These are phyloP conservation scores for Lachnellula occidentalis DNA, from an alignment of 2,329 filamentous ascomycete genomes.

Conservation along the genomic window DNA sequence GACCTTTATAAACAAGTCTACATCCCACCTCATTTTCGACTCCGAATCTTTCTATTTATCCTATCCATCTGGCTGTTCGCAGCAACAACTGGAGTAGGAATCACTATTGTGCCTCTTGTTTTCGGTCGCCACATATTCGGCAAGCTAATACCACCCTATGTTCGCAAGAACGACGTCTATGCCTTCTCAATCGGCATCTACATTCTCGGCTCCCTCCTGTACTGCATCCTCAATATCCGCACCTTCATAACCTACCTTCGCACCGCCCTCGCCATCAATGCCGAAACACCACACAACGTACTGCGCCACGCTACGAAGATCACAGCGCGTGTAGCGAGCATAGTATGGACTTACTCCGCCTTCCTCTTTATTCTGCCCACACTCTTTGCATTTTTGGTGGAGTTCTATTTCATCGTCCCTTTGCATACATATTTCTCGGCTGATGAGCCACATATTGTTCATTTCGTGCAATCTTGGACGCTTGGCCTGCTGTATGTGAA, in stretches of 20 bases:
- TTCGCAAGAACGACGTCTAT: conserved; percentile 89
- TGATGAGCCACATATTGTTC: conserved; percentile 60
- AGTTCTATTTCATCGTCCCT: conserved; percentile 84
- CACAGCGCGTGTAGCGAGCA: conserved; percentile 29
- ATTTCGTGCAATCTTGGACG: conserved; percentile 91
- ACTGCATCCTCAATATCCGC: conserved; percentile 50
- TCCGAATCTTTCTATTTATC: conserved; percentile 79
- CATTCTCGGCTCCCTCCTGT: conserved; percentile 63
- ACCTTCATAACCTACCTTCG: conserved; percentile 29
- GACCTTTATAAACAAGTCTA: conserved; percentile 59
- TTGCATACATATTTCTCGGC: conserved; percentile 38
- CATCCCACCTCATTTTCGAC: conserved; percentile 76
- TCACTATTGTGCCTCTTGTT: conserved; percentile 80
- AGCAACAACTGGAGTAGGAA: conserved; percentile 75
- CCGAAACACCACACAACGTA: conserved; percentile 26
- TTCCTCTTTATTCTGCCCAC: conserved; percentile 77
- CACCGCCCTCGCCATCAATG: conserved; percentile 25
- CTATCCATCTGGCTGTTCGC: conserved; percentile 90
- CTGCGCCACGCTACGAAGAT: conserved; percentile 17
- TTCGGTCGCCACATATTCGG: conserved; percentile 78
- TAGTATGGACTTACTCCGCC: conserved; percentile 70
- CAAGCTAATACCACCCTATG: conserved; percentile 61
- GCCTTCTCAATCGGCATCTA: conserved; percentile 91
- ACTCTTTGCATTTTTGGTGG: conserved; percentile 71
- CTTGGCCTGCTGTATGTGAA: conserved; percentile 87